Evolutionary conservation across 176 grass and related monocot species (phyloP), one percentile per base, ranked within the genome.

Genomic region (Thinopyrum elongatum): DNA sequence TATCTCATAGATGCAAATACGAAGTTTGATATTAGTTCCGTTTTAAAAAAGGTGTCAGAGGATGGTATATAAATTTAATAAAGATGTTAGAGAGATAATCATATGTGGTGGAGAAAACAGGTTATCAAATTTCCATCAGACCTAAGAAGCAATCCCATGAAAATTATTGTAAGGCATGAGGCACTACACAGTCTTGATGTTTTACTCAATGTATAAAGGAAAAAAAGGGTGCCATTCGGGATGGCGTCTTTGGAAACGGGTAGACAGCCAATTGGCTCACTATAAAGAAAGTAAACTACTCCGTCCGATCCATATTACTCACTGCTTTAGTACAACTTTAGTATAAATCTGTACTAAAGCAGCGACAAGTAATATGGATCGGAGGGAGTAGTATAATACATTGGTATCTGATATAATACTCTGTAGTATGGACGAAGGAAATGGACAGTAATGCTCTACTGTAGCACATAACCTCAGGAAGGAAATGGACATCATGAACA

Each of bases 1-100:
- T 58, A 16, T 74, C 29, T 75, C 41, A 70, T 74, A 70, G n/a
- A 91, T n/a, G 23, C 13, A 82, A 85, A 68, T 42, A 74, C 38
- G 0, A 77, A 87, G n/a, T 9, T 78, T 10, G 28, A 21, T 49
- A 62, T 5, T 38, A 77, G 38, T 47, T 41, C 28, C 5, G 81
- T 53, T 53, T 31, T 55, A 76, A 55, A 71, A 71, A 90, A 77
- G 23, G 27, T 63, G 51, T 29, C 15, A 55, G 33, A 59, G 12
- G 3, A 78, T 26, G 35, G 7, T 27, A 26, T 41, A 34, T 8
- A 82, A 55, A 28, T 1, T 69, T 49, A 70, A 22, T 70, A 49
- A 7, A 42, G 5, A 34, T 57, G 31, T 30, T 15, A 21, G 19
- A 58, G 80, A 59, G 8, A 33, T 66, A 44, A 10, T 25, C 44